A percentile compares a stretch with the other conserved stretches of the same genome.
These are phyloP conservation scores for Ceratocystiopsis minuta DNA, from an alignment of 2,329 filamentous ascomycete species.

Conservation along the genomic window DNA sequence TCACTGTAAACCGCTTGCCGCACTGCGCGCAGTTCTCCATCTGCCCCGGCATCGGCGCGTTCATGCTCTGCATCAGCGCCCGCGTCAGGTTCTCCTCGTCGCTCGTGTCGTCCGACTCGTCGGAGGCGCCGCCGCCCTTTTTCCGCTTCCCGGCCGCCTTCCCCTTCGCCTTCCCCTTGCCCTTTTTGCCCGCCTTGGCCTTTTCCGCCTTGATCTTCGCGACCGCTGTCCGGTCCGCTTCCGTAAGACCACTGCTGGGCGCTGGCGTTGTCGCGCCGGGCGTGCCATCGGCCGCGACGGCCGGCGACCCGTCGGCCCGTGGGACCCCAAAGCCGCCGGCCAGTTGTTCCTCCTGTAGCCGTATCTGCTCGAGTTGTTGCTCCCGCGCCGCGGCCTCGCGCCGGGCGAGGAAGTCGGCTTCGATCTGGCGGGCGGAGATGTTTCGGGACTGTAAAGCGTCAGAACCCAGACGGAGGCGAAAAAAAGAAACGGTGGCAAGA, in stretches of 20 bases:
- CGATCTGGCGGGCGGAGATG: conserved; percentile 44
- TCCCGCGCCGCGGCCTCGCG: conserved; percentile 21
- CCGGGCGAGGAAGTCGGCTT: conserved; percentile 28
- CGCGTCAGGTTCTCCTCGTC: conserved; percentile 32
- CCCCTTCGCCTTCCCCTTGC: conserved; percentile 21
- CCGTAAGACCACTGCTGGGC: conserved; percentile 29
- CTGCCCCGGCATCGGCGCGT: conserved; percentile 54
- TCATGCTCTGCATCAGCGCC: conserved; percentile 28
- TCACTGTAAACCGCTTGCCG: conserved; percentile 79
- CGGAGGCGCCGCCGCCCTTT: conserved; percentile 4
- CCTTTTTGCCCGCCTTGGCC: conserved; percentile 18
- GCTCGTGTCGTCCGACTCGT: conserved; percentile 22
- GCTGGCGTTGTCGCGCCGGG: not conserved
- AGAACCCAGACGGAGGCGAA: too few species aligned
- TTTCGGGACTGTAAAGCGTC: conserved; percentile 41
- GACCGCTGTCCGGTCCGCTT: conserved; percentile 24
- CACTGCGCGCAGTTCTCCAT: conserved; percentile 78
- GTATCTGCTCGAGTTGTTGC: conserved; percentile 14
- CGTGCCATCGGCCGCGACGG: too few species aligned
- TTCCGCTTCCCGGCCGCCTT: conserved; percentile 40
- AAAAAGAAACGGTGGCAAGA: conserved; percentile 8
- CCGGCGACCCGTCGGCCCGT: not conserved
- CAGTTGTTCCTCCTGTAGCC: conserved; percentile 8
- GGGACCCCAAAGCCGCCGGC: conserved; percentile 1
- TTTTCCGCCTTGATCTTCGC: conserved; percentile 47